Percentiles rank a stretch among this genome's conserved stretches.
These are phyloP conservation scores for Rhizopogon salebrosus DNA, from an alignment of 768 basidiomycete species.

Conservation along the genomic window DNA sequence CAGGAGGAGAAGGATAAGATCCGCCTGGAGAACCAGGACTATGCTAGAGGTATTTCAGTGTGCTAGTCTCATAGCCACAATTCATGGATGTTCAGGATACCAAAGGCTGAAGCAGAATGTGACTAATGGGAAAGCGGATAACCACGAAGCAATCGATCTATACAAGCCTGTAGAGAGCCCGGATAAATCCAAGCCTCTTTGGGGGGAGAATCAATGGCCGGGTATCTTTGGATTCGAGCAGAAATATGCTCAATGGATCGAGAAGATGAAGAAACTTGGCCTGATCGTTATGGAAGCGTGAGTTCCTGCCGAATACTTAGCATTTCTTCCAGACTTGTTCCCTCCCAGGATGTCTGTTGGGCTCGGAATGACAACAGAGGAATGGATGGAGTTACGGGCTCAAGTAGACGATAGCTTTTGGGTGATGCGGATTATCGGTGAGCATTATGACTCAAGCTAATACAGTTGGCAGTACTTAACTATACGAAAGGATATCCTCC, in stretches of 20 bases:
- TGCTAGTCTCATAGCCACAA: not conserved
- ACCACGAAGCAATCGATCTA: slow-evolving; percentile 81
- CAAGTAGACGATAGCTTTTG: slow-evolving; percentile 86
- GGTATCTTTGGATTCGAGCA: slow-evolving; percentile 47
- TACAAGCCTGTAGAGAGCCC: slow-evolving; percentile 69
- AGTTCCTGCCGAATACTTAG: slow-evolving; percentile 20
- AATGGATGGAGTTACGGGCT: slow-evolving; percentile 62
- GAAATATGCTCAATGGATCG: slow-evolving; percentile 70
- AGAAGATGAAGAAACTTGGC: slow-evolving; percentile 83
- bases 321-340: not conserved
- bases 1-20: slow-evolving; percentile 77
- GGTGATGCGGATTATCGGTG: slow-evolving; percentile 83
- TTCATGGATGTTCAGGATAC: slow-evolving; percentile 51
- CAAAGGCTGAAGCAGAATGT: slow-evolving; percentile 78
- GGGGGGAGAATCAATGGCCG: slow-evolving; percentile 91
- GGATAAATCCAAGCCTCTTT: slow-evolving; percentile 64
- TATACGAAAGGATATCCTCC: slow-evolving; percentile 73
- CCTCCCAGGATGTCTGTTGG: slow-evolving; percentile 71
- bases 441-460: not conserved
- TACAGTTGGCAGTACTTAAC: not conserved
- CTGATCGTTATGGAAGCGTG: slow-evolving; percentile 83
- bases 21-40: slow-evolving; percentile 61
- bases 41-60: slow-evolving; percentile 59
- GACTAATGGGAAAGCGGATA: slow-evolving; percentile 79
- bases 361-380: slow-evolving; percentile 63